A percentile compares a stretch with the other conserved stretches of the same genome.
These are phyloP conservation scores for Carex pumila DNA, from an alignment of 176 grass and related monocot species.

Conservation along the genomic window DNA sequence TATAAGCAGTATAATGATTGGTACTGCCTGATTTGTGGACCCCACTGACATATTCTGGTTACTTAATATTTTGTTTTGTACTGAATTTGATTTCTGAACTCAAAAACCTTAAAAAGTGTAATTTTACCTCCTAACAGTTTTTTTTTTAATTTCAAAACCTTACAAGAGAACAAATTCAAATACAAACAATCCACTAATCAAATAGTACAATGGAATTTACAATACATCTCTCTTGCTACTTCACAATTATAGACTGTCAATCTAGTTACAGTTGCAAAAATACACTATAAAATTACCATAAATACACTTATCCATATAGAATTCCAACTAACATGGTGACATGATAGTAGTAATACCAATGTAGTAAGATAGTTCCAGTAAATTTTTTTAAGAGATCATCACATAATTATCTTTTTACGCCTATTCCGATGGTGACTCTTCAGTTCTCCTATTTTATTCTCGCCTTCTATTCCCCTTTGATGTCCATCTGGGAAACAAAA, in stretches of 20 bases:
- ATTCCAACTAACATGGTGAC: background rate
- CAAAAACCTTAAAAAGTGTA: too few relatives aligned
- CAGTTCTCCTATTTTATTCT: conserved; percentile 7
- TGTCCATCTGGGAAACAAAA: background rate
- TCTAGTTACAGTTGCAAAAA: background rate
- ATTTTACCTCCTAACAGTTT: too few relatives aligned
- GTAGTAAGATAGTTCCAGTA: background rate
- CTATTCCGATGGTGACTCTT: conserved; percentile 17
- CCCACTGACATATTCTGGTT: too few relatives aligned
- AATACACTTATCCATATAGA: background rate
- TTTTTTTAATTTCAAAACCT: too few relatives aligned
- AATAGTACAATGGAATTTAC: background rate
- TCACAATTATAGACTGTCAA: background rate
- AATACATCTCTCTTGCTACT: background rate
- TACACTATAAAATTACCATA: background rate
- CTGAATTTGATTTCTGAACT: too few relatives aligned
- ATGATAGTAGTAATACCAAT: background rate
- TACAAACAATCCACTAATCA: too few relatives aligned
- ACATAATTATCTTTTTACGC: conserved; percentile 21
- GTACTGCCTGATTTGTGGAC: too few relatives aligned
- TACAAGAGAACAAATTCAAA: conserved; percentile 21
- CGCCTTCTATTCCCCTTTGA: background rate
- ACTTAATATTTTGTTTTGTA: too few relatives aligned
- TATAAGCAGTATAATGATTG: too few relatives aligned
- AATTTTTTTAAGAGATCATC: background rate